Base-by-base conservation (phyloP, 768 basidiomycete genomes). In the Porpolomopsis calyptriformis region DNA sequence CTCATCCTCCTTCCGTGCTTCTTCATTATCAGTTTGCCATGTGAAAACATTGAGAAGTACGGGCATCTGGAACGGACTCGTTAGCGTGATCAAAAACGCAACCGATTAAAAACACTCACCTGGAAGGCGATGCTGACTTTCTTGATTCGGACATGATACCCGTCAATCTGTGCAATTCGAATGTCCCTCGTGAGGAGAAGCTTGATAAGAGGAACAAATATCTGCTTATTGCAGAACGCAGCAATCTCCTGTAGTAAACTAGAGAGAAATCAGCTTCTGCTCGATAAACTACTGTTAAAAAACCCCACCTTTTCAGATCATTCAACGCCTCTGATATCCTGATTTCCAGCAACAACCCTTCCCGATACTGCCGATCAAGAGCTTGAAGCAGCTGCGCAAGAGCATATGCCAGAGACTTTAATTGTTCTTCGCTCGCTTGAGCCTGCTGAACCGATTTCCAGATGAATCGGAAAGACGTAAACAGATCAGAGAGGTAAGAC, bases 201-300 rank as follows among this genome's bases (percentile, higher is more conserved):
- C 44, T 45, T 45, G 16, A 45, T 12, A 24, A 45, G 36, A 34
- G 14, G n/a, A 23, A 12, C 23, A 7, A 19, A 20, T 10, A 22
- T 18, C 24, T 45, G 44, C 24, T 34, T 24, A 10, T 45, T 34
- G 8, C 19, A 29, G 16, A 45, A 45, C 10, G 4, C 3, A 20
- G 27, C 9, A 26, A 45, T 37, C 12, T 45, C 44, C n/a, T 35
- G 31, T 35, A 45, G 44, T 11, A 45, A 19, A 10, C 44, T 45
- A 26, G 18, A 24, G 23, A 11, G 41, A 43, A 24, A 25, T 20
- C 41, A 7, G n/a, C 26, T 20, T 16, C 23, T 26, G 9, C n/a
- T n/a, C n/a, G n/a, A 24, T 14, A 43, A 29, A 12, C 4, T n/a
- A 10, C 14, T 12, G 22, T 43, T 29, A 24, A 25, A 43, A 10